Base-by-base conservation (phyloP, 2,329 filamentous ascomycete genomes). In the Rutstroemia sp. region DNA sequence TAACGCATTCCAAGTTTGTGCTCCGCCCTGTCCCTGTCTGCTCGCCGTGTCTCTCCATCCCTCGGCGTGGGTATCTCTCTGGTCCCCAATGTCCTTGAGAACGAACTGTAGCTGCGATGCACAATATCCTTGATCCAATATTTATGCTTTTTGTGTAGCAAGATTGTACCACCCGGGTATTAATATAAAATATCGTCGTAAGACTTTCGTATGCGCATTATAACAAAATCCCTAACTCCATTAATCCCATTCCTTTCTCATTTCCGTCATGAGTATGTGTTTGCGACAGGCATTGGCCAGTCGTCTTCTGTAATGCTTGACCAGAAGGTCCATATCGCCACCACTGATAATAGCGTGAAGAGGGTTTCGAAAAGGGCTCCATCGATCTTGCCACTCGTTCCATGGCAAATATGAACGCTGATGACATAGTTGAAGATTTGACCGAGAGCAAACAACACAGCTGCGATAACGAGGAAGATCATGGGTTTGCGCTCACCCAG, bases 241-340 rank as follows among this genome's bases (percentile, higher is more conserved):
- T 59, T 54, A n/a, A 56, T 61, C 56, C 58, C 54, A 45, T 19
- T 8, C 50, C 58, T 34, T 16, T 19, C 30, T 51, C 23, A 54
- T 58, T 56, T 51, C 54, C n/a, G 46, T 69, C 60, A 69, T 58
- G 67, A 54, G 54, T 69, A 69, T 19, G 64, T 65, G 51, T 58
- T 64, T 17, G 61, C 57, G 34, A 65, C 72, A 36, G 77, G 75
- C 72, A 80, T 79, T 17, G 92, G 90, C 94, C 94, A 99, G 75
- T 96, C 92, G 68, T 99, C 94, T 73, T 99, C 94, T 16, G 94
- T 99, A 67, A 99, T 99, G 75, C 91, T 96, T 48, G 91, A 95
- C 94, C 94, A 99, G 78, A 99, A 99, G 57, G 89, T 73, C 92
- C 94, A 99, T 62, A 96, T 75, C 73, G 83, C 83, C 17, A 89